These are phyloP conservation scores for Eremothecium sinecaudum DNA, from an alignment of 1,139 yeast genomes.

Conservation along the genomic window DNA sequence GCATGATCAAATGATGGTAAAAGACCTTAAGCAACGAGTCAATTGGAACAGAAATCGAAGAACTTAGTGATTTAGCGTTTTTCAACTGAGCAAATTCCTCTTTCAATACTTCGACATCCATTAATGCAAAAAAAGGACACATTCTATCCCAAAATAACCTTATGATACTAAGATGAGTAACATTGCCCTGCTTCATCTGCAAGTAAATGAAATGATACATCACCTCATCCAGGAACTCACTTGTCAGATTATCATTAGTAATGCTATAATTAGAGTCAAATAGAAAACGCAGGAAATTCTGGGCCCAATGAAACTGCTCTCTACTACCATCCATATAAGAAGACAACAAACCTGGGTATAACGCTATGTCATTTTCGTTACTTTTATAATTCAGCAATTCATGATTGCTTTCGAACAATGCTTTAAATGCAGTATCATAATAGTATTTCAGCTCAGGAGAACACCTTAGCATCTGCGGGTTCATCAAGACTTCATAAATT, in stretches of 20 bases:
- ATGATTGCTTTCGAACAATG: conserved; percentile 23
- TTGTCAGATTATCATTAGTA: conserved; percentile 22
- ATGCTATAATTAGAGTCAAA: conserved; percentile 16
- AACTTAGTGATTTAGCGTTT: conserved; percentile 38
- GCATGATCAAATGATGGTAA: conserved; percentile 35
- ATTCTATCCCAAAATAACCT: conserved; percentile 39
- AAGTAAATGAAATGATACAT: conserved; percentile 42
- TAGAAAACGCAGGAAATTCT: conserved; percentile 26
- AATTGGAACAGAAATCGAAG: conserved; percentile 34
- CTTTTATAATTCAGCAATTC: conserved; percentile 16
- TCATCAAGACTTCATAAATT: conserved; percentile 40
- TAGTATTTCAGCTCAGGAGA: conserved; percentile 30
- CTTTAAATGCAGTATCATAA: conserved; percentile 31
- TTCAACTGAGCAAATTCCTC: conserved; percentile 37
- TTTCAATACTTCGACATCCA: conserved; percentile 36
- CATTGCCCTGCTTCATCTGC: conserved; percentile 35
- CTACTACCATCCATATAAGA: conserved; percentile 45
- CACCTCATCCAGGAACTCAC: conserved; percentile 45
- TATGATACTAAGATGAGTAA: conserved; percentile 34
- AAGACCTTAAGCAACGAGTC: conserved; percentile 39
- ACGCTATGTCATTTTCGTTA: conserved; percentile 16
- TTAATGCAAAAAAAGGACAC: conserved; percentile 34
- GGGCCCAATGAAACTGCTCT: conserved; percentile 41
- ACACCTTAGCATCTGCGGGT: conserved; percentile 43
- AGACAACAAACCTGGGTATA: conserved; percentile 44